Base-by-base conservation (phyloP, 2,329 filamentous ascomycete genomes). In the Aspergillus calidoustus region DNA sequence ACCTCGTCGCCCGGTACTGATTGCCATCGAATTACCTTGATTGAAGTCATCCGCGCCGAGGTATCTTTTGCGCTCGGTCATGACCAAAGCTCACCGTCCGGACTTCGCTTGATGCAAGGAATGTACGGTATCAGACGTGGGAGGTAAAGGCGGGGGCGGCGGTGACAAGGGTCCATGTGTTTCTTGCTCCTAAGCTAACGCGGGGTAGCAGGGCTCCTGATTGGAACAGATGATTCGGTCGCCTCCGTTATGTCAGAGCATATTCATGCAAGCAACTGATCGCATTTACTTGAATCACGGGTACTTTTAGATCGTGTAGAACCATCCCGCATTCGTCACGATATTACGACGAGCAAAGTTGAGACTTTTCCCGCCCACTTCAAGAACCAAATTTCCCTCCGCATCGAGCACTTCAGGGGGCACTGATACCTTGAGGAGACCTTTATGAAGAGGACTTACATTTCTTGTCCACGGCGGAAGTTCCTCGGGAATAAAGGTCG, bases 311-410 rank as follows among this genome's bases (percentile, higher is more conserved):
- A 64, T 59, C 8, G 68, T 71, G 48, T 72, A 72, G 28, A 72
- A 60, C 60, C 66, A 68, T 6, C 71, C 68, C 2, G 66, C 69
- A 48, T 72, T 68, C 11, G 69, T 71, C 38, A 73, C 55, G 22
- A 73, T 69, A 54, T 73, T 71, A 13, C 68, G 64, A 17, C 64
- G 51, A 2, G 66, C 65, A 61, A 72, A 73, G 17, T 60, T 65
- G 8, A 19, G 60, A 30, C 61, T 64, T 19, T 65, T 55, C 2
- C 70, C 70, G 13, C 61, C 55, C 7, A 58, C 44, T 38, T 72
- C 68, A 1, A 72, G 66, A 3, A 72, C 66, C 3, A 72, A 54
- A 31, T 66, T 65, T 1, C 67, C 62, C 17, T 63, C 53, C 3
- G 23, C 31, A 56, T 67, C 65, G 7, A 69, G n/a, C 2, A 55